Percentiles rank a stretch among this genome's conserved stretches.
phyloP scores from a whole-genome alignment of 768 basidiomycete genomes.

The Russula virescens region DNA sequence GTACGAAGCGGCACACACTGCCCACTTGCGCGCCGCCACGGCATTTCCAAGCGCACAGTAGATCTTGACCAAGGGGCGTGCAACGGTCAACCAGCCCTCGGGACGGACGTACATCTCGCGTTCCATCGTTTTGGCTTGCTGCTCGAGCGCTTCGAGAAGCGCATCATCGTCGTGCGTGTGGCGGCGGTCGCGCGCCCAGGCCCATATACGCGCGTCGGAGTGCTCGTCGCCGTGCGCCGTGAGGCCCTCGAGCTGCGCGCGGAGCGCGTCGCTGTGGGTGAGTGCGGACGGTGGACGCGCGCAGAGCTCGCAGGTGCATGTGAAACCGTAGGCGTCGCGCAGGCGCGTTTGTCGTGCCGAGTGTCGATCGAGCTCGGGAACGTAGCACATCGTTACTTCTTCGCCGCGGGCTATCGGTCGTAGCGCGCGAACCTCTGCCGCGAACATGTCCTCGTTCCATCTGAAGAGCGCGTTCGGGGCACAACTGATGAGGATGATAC shows the following conservation, averaged over 20 bases:
- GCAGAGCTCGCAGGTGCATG: constrained; percentile 35
- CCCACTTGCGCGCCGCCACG: constrained; percentile 12
- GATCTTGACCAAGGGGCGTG: constrained; percentile 5
- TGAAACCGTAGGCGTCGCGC: constrained; percentile 30
- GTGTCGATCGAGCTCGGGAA: constrained; percentile 8
- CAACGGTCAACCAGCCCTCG: constrained; percentile 9
- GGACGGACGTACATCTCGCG: constrained; percentile 5
- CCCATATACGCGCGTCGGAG: constrained; percentile 3
- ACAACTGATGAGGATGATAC: constrained; percentile 17
- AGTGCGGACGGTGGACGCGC: constrained; percentile 15
- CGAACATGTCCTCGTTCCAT: constrained; percentile 31
- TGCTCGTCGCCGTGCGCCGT: constrained; percentile 9
- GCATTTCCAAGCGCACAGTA: constrained; percentile 4
- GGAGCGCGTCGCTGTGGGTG: constrained; percentile 20
- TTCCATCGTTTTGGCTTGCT: constrained; percentile 1
- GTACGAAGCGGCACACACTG: constrained; percentile 13
- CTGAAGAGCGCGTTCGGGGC: constrained; percentile 22
- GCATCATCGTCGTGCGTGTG: not conserved
- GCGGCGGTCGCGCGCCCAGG: not conserved
- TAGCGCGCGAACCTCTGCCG: constrained; percentile 29
- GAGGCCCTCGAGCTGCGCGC: constrained; percentile 10
- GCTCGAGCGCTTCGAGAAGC: not conserved
- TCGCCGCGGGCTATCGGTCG: constrained; percentile 33
- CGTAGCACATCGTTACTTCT: constrained; percentile 33
- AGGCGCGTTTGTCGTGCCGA: constrained; percentile 29